Evolutionary conservation across 768 basidiomycete species (phyloP), one percentile per base, ranked within the genome.

Genomic region (Agaricus subrufescens): DNA sequence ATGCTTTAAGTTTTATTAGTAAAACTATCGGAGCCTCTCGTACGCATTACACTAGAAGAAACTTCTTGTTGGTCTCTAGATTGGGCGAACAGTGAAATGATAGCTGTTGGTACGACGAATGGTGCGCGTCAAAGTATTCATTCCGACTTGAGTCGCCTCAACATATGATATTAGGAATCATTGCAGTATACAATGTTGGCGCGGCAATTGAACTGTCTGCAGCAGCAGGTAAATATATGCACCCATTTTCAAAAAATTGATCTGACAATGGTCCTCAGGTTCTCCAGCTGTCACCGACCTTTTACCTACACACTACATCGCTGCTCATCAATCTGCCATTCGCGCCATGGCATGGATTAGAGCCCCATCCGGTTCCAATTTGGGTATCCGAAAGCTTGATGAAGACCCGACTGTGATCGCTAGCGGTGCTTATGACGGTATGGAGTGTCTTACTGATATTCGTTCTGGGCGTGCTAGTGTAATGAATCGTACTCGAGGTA

Each of bases 41-140:
- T 95, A 5, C 80, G 83, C 9, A 81, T 98, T 1, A 83, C 89
- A 61, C 70, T 92, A 2, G 85, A 87, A 52, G 89, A 92, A 43
- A 80, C 90, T 0, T 73, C 77, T n/a, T 88, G 86, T 65, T 88
- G 83, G 80, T 79, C 83, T 14, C 75, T 97, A 52, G 94, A 97
- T 61, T 98, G 94, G 94, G 89, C 85, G 0, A 93, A 91, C 60
- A 91, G 91, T 59, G 86, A 89, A 56, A 63, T 85, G 10, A 68
- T 99, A 6, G 93, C 91, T 0, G 82, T 89, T 11, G 95, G 94
- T 0, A 86, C 86, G 27, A 86, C 90, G 2, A 89, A 91, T 61
- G 95, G 96, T 93, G 52, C 34, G 57, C 50, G n/a, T 25, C 15
- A n/a, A n/a, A n/a, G n/a, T 9, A 38, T 26, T n/a, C 1, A 15